Percentiles rank a stretch among this genome's conserved stretches.
Evolutionary conservation across 2,329 filamentous ascomycete species (phyloP).

Genomic region (Ophiostoma piceae): DNA sequence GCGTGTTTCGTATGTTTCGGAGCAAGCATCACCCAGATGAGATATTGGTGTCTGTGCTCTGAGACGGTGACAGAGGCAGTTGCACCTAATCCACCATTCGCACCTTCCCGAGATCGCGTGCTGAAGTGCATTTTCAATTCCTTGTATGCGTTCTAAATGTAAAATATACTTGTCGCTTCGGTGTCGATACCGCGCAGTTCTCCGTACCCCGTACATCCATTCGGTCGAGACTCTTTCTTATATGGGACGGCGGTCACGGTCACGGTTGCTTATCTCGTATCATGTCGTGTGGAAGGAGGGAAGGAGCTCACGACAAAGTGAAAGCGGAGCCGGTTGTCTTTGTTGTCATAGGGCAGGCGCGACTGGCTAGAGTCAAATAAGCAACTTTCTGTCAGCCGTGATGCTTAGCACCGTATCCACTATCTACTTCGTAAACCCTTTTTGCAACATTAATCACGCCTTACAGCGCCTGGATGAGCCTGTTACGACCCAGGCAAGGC

Average conservation of each 20-base stretch:
- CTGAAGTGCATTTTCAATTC: background rate
- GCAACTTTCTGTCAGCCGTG: background rate
- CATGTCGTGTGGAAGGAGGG: background rate
- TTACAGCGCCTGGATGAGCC: background rate
- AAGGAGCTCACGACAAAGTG: conserved; percentile 1
- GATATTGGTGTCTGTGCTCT: background rate
- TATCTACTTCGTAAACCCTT: background rate
- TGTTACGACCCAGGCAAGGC: background rate
- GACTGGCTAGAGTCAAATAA: background rate
- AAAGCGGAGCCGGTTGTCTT: background rate
- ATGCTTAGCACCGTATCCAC: background rate
- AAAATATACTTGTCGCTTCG: background rate
- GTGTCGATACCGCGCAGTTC: background rate
- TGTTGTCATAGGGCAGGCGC: background rate
- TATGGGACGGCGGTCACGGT: background rate
- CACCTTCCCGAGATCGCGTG: background rate
- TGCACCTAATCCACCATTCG: background rate
- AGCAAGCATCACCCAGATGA: background rate
- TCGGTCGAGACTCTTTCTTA: background rate
- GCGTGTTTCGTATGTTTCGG: conserved; percentile 4
- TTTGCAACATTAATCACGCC: background rate
- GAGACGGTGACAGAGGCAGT: background rate
- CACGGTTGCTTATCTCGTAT: background rate
- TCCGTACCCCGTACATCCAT: background rate
- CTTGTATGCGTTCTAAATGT: background rate